Evolutionary conservation across 2,329 filamentous ascomycete species (phyloP), one percentile per base, ranked within the genome.

Genomic region (Sarocladiaceae sp.): DNA sequence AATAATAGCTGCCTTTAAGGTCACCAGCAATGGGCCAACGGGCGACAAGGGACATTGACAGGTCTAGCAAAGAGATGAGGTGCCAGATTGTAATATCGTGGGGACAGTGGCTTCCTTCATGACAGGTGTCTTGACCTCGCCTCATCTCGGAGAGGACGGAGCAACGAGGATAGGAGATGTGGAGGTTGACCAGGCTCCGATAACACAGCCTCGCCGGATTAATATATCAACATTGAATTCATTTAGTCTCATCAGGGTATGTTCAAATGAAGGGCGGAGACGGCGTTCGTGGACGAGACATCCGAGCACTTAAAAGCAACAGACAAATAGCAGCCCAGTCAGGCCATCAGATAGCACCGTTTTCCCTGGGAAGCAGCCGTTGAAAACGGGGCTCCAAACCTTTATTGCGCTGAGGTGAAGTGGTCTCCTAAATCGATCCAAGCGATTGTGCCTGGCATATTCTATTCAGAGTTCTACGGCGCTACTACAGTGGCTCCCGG

Each of bases 111-210:
- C 40, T 44, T 44, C 40, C 13, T 44, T 28, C 22, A 44, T 28
- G 40, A 44, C 40, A 44, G 40, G 40, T 44, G 20, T 44, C 40
- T 44, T 23, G 13, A 44, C 17, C 40, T 44, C 40, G 28, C 28
- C 17, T 44, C 23, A 26, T 26, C 40, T 44, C 40, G 40, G 40
- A 26, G 22, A 28, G 23, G 17, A 20, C 22, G 18, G 23, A 26
- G 17, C 22, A 44, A 20, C 12, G 13, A n/a, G 22, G 17, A 26
- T 7, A 44, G 22, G 40, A 26, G 23, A 44, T 22, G 23, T 44
- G 37, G 37, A 20, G 40, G 11, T 8, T 13, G 23, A 22, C 23
- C 15, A 25, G 40, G 40, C 40, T 23, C 15, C 13, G 28, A 44
- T 26, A 13, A 26, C 40, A 44, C 40, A 44, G 20, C 40, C 40